Base-by-base conservation (phyloP, 108 stramenopile genomes). In the Nitzschia sp. region DNA sequence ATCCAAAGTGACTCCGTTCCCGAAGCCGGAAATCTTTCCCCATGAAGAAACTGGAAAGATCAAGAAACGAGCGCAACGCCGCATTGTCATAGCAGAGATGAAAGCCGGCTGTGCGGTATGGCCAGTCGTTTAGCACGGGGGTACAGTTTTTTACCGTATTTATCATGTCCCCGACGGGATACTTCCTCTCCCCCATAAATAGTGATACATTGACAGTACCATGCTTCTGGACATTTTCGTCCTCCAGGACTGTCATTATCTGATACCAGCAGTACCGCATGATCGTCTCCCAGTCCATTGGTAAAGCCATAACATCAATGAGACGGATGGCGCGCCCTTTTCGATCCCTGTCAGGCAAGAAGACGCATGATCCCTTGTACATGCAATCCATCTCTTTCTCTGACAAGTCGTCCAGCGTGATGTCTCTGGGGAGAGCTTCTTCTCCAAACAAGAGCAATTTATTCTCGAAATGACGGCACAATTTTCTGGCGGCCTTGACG, bases 391-490 rank as follows among this genome's bases (percentile, higher is more conserved):
- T 15, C 17, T 64, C 63, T 1, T 56, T 30, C 18, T 64, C 26
- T n/a, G 26, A 11, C 24, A 72, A 45, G 56, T 76, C 75, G 28
- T 42, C 31, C 21, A 67, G 45, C 2, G 60, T 46, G 29, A 69
- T 64, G 3, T 46, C 47, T 38, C 54, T 26, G 30, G 26, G 13
- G 19, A 69, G 21, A 23, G 26, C 57, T 21, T 54, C 51, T 30
- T 31, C 17, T 3, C 68, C 68, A 55, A 68, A 76, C 8, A 69
- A 13, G 28, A 69, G 62, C 0, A 34, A 1, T 18, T 61, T 36
- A 13, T 56, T 11, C 1, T 68, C 68, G 6, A 68, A 54, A 57
- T 61, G 58, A 21, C 23, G 26, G 9, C 57, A 11, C 19, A 76
- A 57, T 8, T 48, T 56, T n/a, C 2, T 19, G 4, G 75, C 75